Base-by-base conservation (phyloP, 2,329 filamentous ascomycete genomes). In the Fusarium hainanense region DNA sequence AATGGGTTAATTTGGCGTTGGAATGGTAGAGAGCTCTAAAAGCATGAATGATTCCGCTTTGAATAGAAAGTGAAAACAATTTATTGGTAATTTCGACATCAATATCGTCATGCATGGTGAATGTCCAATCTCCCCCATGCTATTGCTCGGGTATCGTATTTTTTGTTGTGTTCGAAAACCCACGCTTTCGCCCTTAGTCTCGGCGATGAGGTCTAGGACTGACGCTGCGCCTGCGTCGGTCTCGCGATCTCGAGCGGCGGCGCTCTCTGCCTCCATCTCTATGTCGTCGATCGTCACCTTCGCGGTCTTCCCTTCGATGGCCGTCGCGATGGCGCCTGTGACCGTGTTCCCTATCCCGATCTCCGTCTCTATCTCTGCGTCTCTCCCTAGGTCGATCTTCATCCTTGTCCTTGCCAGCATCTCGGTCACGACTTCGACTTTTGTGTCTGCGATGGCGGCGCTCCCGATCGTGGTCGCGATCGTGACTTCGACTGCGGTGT, bases 401-500 rank as follows among this genome's bases (percentile, higher is more conserved):
- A 3, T 70, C 67, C 40, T 58, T 66, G n/a, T 68, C 62, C 16
- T 64, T 68, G 7, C 51, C 57, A 14, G 66, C 59, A n/a, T 71
- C 72, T 16, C 66, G 69, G 18, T 80, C 77, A 14, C 77, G 75
- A 60, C 77, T 78, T 44, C 73, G 74, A 50, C 79, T 78, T 51
- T 79, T 77, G 8, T 78, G 75, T 20, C 77, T 75, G 25, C 76
- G 72, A 40, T 77, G 74, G 9, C 77, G 76, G 16, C 74, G 71
- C 18, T 77, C 75, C 4, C 76, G 73, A 34, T 77, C 63, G 61
- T 75, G 55, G 23, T 63, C 77, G 27, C 69, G 77, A 69, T 75
- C 80, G 46, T 71, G 76, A 47, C 82, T 82, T 48, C 78, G 75
- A 58, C 79, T 83, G 52, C 81, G 77, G 23, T 79, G 77, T 11